Evolutionary conservation across 2,329 filamentous ascomycete species (phyloP).

Genomic region (Paramyrothecium sp.): DNA sequence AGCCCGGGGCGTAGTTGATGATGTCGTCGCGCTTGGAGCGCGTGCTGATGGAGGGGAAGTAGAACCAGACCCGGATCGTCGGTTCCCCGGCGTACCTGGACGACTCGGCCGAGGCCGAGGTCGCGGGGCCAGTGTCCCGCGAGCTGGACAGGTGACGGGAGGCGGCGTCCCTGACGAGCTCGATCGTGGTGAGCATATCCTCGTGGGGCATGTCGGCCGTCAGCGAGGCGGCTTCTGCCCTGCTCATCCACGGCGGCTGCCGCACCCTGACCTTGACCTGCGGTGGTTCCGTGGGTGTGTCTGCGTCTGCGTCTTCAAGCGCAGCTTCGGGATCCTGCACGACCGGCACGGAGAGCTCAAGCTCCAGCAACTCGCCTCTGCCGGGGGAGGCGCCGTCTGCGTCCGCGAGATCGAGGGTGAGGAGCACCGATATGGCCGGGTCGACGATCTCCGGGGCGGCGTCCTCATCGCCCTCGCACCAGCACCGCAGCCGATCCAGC

Average conservation of each 20-base stretch:
- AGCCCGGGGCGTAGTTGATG: conserved; percentile 49
- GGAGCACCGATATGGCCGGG: conserved; percentile 17
- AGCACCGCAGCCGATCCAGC: conserved; percentile 16
- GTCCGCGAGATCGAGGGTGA: conserved; percentile 21
- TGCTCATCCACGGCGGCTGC: conserved; percentile 52
- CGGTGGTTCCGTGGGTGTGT: conserved; percentile 32
- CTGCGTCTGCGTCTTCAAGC: conserved; percentile 2
- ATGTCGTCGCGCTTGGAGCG: conserved; percentile 58
- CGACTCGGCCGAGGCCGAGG: background rate
- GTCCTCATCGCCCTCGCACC: conserved; percentile 17
- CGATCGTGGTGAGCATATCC: conserved; percentile 45
- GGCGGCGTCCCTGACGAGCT: conserved; percentile 38
- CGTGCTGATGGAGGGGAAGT: conserved; percentile 61
- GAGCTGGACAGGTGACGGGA: conserved; percentile 22
- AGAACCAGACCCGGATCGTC: conserved; percentile 58
- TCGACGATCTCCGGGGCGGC: conserved; percentile 3
- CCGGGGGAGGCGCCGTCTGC: background rate
- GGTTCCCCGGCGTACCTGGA: conserved; percentile 10
- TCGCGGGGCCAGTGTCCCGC: background rate
- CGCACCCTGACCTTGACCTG: conserved; percentile 39
- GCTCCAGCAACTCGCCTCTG: conserved; percentile 18
- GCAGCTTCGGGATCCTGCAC: conserved; percentile 4
- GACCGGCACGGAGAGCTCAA: conserved; percentile 35
- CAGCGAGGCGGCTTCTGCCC: conserved; percentile 39
- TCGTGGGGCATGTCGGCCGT: conserved; percentile 37